These are phyloP conservation scores for Austroboletus eburneus DNA, from an alignment of 768 basidiomycete genomes.

Conservation along the genomic window DNA sequence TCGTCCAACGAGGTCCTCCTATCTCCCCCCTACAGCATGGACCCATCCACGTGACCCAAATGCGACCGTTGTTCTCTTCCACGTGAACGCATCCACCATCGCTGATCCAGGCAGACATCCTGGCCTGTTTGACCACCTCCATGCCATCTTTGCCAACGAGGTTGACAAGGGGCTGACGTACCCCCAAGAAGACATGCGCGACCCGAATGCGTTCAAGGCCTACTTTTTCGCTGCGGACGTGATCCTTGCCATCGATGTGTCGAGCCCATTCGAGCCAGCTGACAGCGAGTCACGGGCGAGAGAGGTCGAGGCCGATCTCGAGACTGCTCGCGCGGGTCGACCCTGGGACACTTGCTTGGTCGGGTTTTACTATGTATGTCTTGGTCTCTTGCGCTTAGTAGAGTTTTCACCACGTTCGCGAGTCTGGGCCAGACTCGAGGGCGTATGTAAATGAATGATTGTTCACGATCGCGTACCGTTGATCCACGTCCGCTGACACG, in stretches of 20 bases:
- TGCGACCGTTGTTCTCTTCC: constrained; percentile 31
- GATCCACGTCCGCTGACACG: constrained; percentile 3
- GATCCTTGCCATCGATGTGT: constrained; percentile 59
- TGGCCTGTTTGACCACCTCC: constrained; percentile 60
- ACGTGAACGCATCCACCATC: constrained; percentile 32
- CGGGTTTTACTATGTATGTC: constrained; percentile 74
- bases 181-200: constrained; percentile 69
- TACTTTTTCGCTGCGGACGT: constrained; percentile 81
- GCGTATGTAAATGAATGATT: too few relatives aligned
- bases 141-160: constrained; percentile 62
- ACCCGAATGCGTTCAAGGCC: constrained; percentile 53
- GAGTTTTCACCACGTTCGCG: not conserved
- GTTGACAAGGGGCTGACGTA: constrained; percentile 78
- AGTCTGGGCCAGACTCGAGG: not conserved
- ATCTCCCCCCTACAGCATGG: constrained; percentile 50
- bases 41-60: constrained; percentile 23
- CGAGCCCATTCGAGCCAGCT: too few relatives aligned
- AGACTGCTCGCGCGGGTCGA: constrained; percentile 44
- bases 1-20: constrained; percentile 22
- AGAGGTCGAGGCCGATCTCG: constrained; percentile 32
- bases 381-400: not conserved
- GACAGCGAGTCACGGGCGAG: not conserved
- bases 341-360: constrained; percentile 68
- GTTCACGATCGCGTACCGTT: too few relatives aligned
- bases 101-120: constrained; percentile 19